Evolutionary conservation across 202 grass and related monocot genomes (phyloP), one percentile per base, ranked within the genome.

Genomic region (Tripidium arundinaceum): DNA sequence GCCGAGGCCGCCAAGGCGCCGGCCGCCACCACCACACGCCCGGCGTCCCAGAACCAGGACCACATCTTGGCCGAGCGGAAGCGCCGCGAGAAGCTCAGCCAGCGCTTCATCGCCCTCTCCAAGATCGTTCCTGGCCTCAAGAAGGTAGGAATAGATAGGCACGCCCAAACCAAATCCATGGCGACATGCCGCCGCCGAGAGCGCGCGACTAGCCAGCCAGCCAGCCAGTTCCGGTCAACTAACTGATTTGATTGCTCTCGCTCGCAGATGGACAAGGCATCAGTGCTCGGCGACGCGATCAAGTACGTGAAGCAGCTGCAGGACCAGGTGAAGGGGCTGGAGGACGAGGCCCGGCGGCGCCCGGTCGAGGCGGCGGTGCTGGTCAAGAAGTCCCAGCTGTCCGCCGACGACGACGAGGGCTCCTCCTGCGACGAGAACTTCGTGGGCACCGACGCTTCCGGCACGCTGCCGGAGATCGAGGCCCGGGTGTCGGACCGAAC

Each of bases 31-130:
- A 12, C 74, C 19, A 50, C 87, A 38, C 78, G 87, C 8, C 78
- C 87, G 50, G 49, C 83, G 0, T 72, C 87, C 5, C 87, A 94
- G 74, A 98, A 91, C 82, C 90, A 99, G 75, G 96, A 99, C 58
- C 96, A 99, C 83, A 96, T 99, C 79, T 25, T 99, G 10, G 96
- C 96, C 7, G 96, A 99, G 77, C 86, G 96, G 16, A 93, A 90
- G 80, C 87, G 96, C 79, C 93, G 96, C 31, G 96, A 99, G 80
- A 99, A 99, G 89, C 88, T 99, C 67, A 99, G 96, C 86, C 90
- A 99, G 85, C 91, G 92, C 60, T 99, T 99, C 79, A 99, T 99
- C 86, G 96, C 90, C 37, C 86, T 99, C 21, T 99, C 96, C 62
- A 86, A 92, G 62, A 99, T 99, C 68, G 90, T 99, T 11, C 96